Percentiles rank a stretch among this genome's conserved stretches.
Evolutionary conservation across 768 basidiomycete genomes (phyloP).

Genomic region (Suillus sp.): DNA sequence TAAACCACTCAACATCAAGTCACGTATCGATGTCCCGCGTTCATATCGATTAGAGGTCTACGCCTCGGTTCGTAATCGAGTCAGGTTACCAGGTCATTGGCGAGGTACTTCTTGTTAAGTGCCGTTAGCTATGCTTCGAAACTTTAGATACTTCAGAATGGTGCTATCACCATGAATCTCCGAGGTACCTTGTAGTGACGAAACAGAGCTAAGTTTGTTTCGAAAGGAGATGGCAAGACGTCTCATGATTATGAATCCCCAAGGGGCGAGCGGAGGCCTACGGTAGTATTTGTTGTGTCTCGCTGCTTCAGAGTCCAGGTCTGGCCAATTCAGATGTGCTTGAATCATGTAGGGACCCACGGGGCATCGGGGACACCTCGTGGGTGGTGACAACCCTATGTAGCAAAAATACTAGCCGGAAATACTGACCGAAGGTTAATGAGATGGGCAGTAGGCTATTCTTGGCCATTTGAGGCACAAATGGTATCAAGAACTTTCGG

Average conservation of each 20-base stretch:
- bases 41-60: constrained; percentile 27
- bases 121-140: not conserved
- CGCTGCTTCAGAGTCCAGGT: not conserved
- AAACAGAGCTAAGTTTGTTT: not conserved
- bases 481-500: not conserved
- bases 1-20: constrained; percentile 10
- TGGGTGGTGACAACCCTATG: not conserved
- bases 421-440: not conserved
- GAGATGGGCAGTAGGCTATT: not conserved
- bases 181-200: not conserved
- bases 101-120: not conserved
- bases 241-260: not conserved
- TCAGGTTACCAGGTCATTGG: not conserved
- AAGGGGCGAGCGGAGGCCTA: too few species aligned
- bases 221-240: not conserved
- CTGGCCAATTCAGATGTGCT: not conserved
- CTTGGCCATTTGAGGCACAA: not conserved
- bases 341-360: not conserved
- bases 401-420: not conserved
- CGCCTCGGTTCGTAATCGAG: not conserved
- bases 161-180: not conserved
- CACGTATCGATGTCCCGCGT: constrained; percentile 26
- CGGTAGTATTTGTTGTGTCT: not conserved
- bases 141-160: not conserved
- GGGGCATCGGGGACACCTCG: not conserved